Evolutionary conservation across 306 rosid genomes (phyloP), one percentile per base, ranked within the genome.

Genomic region (Styphnolobium japonicum): DNA sequence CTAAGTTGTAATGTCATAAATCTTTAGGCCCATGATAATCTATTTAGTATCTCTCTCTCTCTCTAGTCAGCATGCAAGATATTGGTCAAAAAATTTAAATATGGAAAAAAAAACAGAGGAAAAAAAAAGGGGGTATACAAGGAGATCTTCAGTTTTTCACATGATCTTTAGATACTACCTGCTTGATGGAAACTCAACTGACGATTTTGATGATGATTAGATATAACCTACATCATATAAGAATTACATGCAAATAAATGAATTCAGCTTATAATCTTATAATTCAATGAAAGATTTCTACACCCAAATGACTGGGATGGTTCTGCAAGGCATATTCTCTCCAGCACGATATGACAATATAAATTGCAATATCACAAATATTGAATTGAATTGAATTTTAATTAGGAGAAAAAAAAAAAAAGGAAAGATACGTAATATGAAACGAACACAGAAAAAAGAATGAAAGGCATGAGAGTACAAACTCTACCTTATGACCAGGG

Each of bases 401-500:
- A 40, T 22, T 46, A 45, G 6, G 2, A 42, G 4, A 31, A 6
- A 46, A 6, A 7, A 16, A 22, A 31, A 27, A 37, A 16, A 11
- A 23, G 16, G 45, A 60, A 52, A 69, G 22, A 10, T 6, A 42
- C 49, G 43, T 40, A 29, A 63, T 43, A 62, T 27, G 10, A 80
- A 57, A 80, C 21, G 36, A 55, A 63, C 14, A 4, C 1, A 67
- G n/a, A 27, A 16, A 56, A 51, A 78, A 34, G 33, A 39, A 37
- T 12, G 19, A 57, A 67, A 62, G 19, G 12, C 34, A 79, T 15
- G 55, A 45, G 55, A 66, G 56, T 19, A 7, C 19, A 71, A 53
- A 67, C 63, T 56, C 5, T 73, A 84, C 78, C 73, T 8, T 71
- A 29, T 25, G 55, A 79, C 16, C 16, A 72, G n/a, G 46, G 39